Percentiles rank a stretch among this genome's conserved stretches.
These are phyloP conservation scores for Penicillium roqueforti DNA, from an alignment of 495 filamentous ascomycete species.

Conservation along the genomic window DNA sequence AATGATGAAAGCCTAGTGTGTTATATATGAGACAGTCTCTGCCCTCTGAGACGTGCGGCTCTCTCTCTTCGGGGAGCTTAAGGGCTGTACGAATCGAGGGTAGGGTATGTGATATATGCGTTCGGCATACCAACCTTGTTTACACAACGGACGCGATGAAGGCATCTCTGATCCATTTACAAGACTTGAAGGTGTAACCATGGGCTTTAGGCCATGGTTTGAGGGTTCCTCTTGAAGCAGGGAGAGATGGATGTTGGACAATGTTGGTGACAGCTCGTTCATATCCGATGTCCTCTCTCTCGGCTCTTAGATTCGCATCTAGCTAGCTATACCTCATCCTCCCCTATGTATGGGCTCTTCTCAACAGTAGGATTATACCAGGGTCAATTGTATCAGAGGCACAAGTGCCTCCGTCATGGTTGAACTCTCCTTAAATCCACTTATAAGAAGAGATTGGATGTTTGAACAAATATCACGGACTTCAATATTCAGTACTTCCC, in stretches of 20 bases:
- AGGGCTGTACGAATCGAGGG: constrained; percentile 70
- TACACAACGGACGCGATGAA: constrained; percentile 91
- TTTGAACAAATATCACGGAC: not conserved
- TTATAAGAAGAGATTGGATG: not conserved
- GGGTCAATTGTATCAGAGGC: not conserved
- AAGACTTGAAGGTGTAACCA: constrained; percentile 43
- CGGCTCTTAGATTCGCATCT: not conserved
- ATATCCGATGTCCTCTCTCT: not conserved
- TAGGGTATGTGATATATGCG: constrained; percentile 90
- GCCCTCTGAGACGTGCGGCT: constrained; percentile 64
- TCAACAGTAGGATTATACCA: not conserved
- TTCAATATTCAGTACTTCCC: too few species aligned
- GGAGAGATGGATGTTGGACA: not conserved
- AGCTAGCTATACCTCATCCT: not conserved
- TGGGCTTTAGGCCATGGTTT: constrained; percentile 10
- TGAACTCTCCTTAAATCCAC: not conserved
- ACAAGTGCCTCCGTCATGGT: not conserved
- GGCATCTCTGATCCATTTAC: constrained; percentile 84
- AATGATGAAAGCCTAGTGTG: constrained; percentile 99
- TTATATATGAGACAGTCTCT: constrained; percentile 75
- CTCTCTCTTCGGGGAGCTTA: constrained; percentile 86
- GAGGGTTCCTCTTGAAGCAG: not conserved
- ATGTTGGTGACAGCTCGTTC: constrained; percentile 10
- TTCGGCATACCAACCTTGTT: constrained; percentile 98
- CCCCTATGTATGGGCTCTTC: not conserved